phyloP scores from a whole-genome alignment of 495 filamentous ascomycete genomes.

The Amorphotheca resinae region DNA sequence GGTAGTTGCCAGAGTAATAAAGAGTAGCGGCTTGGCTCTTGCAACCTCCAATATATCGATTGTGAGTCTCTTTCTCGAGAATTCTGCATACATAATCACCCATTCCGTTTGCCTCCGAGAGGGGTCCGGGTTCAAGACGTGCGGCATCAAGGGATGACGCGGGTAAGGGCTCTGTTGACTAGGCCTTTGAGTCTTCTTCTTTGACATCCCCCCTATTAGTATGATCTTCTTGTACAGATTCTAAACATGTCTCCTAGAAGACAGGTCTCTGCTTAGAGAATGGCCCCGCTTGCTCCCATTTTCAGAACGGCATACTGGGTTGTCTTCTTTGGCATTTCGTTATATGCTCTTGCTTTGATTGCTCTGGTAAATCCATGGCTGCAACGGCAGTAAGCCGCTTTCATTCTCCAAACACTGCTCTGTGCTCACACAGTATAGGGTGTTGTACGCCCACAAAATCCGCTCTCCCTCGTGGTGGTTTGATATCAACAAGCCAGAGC shows the following conservation, averaged over 20 bases:
- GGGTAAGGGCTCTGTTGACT: no score
- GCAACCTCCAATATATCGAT: no score
- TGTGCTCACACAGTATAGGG: conserved; percentile 32
- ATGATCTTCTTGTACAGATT: neutral
- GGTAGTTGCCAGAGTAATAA: no score
- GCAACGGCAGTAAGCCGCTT: conserved; percentile 43
- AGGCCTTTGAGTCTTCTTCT: no score
- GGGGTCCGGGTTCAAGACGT: no score
- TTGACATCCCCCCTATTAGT: no score
- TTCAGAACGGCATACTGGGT: conserved; percentile 24
- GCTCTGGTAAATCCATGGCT: conserved; percentile 37
- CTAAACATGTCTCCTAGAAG: neutral
- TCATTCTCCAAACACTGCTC: neutral
- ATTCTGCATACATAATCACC: no score
- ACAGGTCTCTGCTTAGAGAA: neutral
- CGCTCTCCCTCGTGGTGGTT: conserved; percentile 51
- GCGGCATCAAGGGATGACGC: no score
- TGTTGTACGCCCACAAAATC: conserved; percentile 64
- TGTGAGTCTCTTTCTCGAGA: no score
- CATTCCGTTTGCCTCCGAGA: no score
- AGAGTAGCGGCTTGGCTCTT: no score
- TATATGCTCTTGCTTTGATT: conserved; percentile 31
- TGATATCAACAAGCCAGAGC: conserved; percentile 56
- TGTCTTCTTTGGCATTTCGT: conserved; percentile 24
- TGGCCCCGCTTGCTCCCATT: conserved; percentile 14